Conservation (phyloP, 495 filamentous ascomycete genomes). For the Hypoxylon lienhwacheense region DNA sequence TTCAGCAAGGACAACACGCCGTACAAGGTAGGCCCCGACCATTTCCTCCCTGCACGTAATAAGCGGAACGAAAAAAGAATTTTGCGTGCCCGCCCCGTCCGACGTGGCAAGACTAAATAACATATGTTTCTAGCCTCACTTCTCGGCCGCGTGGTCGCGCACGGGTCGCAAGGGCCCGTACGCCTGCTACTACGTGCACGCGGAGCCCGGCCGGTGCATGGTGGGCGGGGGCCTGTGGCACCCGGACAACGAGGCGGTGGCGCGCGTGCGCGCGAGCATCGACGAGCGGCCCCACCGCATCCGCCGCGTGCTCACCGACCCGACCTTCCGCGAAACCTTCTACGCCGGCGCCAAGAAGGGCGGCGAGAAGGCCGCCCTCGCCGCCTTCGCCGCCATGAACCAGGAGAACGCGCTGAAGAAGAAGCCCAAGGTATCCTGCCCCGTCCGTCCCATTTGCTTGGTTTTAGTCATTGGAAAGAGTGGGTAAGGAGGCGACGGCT, state of each 20-base stretch:
- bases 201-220: constrained; percentile 47
- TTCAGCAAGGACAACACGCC: constrained; percentile 80
- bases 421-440: constrained; percentile 69
- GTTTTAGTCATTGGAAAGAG: background rate
- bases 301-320: constrained; percentile 63
- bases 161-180: constrained; percentile 86
- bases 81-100: background rate
- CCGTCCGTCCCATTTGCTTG: background rate
- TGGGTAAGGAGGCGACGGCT: background rate
- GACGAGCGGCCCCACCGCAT: constrained; percentile 68
- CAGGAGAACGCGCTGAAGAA: constrained; percentile 75
- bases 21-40: constrained; percentile 65
- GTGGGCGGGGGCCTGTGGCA: constrained; percentile 78
- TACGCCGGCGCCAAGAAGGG: constrained; percentile 58
- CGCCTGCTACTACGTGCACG: constrained; percentile 72
- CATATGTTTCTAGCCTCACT: constrained; percentile 59
- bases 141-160: constrained; percentile 81
- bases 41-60: background rate
- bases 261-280: constrained; percentile 69
- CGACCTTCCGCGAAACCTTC: constrained; percentile 62
- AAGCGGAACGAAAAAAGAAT: no score
- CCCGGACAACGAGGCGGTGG: constrained; percentile 64
- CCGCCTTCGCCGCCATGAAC: constrained; percentile 69
- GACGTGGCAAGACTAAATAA: background rate
- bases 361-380: constrained; percentile 54